Percentiles rank a stretch among this genome's conserved stretches.
Evolutionary conservation across 345 rosid species (phyloP).

Genomic region (Erucastrum elatum): DNA sequence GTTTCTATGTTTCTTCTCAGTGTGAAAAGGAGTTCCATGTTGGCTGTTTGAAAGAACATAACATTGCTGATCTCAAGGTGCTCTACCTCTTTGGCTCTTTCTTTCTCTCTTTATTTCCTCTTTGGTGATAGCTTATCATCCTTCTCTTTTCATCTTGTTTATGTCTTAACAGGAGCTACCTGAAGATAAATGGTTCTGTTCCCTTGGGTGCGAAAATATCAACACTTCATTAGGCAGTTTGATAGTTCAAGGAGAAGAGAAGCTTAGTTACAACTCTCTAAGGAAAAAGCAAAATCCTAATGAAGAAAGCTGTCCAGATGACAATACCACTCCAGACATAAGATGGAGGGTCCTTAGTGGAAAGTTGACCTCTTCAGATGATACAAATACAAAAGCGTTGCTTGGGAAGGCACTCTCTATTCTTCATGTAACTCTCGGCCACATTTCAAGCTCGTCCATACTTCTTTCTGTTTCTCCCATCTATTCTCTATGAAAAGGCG

Average conservation of each 20-base stretch:
- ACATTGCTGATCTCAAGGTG: slow-evolving; percentile 83
- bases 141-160: slow-evolving; percentile 1
- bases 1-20: slow-evolving; percentile 41
- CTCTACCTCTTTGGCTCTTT: slow-evolving; percentile 19
- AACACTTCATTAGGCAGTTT: slow-evolving; percentile 55
- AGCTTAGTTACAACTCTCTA: slow-evolving; percentile 55
- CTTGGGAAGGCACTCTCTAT: slow-evolving; percentile 70
- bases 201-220: slow-evolving; percentile 54
- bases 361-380: slow-evolving; percentile 52
- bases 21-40: slow-evolving; percentile 97
- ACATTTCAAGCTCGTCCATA: not conserved
- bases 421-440: slow-evolving; percentile 64
- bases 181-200: slow-evolving; percentile 85
- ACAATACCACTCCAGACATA: slow-evolving; percentile 48
- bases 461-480: not conserved
- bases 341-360: slow-evolving; percentile 89
- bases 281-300: slow-evolving; percentile 42
- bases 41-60: slow-evolving; percentile 83
- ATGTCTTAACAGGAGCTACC: slow-evolving; percentile 72
- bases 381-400: slow-evolving; percentile 47
- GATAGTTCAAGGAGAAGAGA: slow-evolving; percentile 68
- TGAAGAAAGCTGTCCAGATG: slow-evolving; percentile 42
- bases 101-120: not conserved
- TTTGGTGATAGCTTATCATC: not conserved
- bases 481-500: not conserved